Base-by-base conservation (phyloP, 2,329 filamentous ascomycete genomes). In the Apiospora sp. region DNA sequence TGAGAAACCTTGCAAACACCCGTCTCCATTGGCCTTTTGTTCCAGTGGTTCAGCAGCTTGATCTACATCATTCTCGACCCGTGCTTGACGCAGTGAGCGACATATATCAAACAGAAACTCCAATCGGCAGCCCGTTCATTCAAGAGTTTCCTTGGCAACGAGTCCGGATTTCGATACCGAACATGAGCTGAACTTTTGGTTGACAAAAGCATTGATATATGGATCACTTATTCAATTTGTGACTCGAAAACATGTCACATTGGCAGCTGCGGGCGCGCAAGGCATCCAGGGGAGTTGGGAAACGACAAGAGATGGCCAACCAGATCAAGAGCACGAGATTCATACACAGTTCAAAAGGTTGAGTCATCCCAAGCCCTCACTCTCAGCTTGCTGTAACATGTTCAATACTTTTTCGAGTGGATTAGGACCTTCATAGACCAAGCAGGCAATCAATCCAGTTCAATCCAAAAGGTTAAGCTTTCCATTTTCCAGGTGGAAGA, bases 401-500 rank as follows among this genome's bases (percentile, higher is more conserved):
- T 41, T 41, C 58, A 64, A 64, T 64, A 64, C 24, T 64, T 64
- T 64, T 1, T 41, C 22, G 19, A 64, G 30, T 41, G 58, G 34
- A n/a, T 64, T 14, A 41, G 30, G 34, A 41, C 22, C 34, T 22
- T 64, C 58, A 34, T 41, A 14, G 34, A 41, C 58, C 22, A 41
- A 10, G 37, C 8, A 41, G 3, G 13, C 44, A 64, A 34, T 4
- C 30, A 64, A 41, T 64, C 58, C 30, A 61, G 30, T 37, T 37
- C 30, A 37, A 12, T 22, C 30, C 58, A 64, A 41, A 64, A 41
- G 34, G 2, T 64, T 41, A 64, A 64, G 34, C 58, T 64, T 64
- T 64, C 22, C 19, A 19, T 64, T 64, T 61, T 22, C 34, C 58
- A 64, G 58, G 27, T 41, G 34, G 58, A 64, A 64, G 41, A 41